These are phyloP conservation scores for Colletotrichum simmondsii DNA, from an alignment of 2,329 filamentous ascomycete genomes.

Conservation along the genomic window DNA sequence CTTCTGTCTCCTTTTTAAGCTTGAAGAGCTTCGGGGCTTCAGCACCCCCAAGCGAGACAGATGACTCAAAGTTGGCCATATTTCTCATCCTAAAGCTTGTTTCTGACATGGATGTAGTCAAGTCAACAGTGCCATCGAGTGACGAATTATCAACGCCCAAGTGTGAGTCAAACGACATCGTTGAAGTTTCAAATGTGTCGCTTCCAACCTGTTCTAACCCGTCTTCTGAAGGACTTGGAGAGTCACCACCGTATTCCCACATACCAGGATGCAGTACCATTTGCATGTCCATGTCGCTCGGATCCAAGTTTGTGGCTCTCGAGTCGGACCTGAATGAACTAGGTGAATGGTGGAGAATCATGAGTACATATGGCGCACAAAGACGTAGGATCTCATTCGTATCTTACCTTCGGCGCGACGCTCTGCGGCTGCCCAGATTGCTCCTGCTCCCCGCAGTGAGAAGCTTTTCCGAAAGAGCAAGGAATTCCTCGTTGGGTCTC, in stretches of 20 bases:
- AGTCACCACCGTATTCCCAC: neutral
- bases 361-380: too few relatives aligned
- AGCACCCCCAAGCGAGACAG: neutral
- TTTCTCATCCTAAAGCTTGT: neutral
- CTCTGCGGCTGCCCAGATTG: neutral
- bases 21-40: slow-evolving; percentile 3
- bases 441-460: slow-evolving; percentile 6
- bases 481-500: neutral
- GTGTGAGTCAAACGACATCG: slow-evolving; percentile 2
- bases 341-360: too few relatives aligned
- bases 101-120: slow-evolving; percentile 2
- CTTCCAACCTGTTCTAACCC: neutral
- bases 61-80: neutral
- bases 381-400: too few relatives aligned
- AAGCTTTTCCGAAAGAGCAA: neutral
- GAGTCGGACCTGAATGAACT: neutral
- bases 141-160: neutral
- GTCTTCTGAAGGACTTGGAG: neutral
- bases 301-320: neutral
- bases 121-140: neutral
- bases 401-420: slow-evolving; percentile 5
- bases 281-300: neutral
- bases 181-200: neutral
- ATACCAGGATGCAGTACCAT: slow-evolving; percentile 3
- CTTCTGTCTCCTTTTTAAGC: neutral